Conservation (phyloP, 495 filamentous ascomycete species). For the Lichenothelia convexa region DNA sequence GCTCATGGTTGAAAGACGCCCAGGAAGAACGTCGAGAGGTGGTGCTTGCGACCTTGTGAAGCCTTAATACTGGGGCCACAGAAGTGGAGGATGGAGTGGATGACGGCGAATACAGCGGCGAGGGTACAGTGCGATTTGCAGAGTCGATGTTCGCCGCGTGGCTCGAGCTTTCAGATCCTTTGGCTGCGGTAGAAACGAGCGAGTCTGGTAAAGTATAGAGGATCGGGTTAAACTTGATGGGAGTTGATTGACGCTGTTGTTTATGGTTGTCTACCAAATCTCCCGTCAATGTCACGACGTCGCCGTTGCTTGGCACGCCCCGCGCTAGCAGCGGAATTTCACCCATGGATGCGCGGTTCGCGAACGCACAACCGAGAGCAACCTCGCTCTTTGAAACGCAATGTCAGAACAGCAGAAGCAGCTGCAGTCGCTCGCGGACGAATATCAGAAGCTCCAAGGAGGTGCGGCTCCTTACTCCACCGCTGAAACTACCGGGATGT, state of each 20-base stretch:
- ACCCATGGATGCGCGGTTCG: neutral
- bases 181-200: too few species aligned
- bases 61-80: too few species aligned
- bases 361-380: too few species aligned
- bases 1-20: conserved; percentile 80
- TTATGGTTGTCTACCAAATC: too few species aligned
- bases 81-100: neutral
- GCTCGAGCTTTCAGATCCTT: too few species aligned
- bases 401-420: conserved; percentile 41
- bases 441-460: conserved; percentile 71
- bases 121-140: neutral
- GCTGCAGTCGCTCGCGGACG: conserved; percentile 68
- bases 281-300: too few species aligned
- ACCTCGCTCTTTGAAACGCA: too few species aligned
- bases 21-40: neutral
- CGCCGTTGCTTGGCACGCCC: neutral
- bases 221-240: neutral
- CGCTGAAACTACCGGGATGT: neutral
- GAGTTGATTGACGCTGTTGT: too few species aligned
- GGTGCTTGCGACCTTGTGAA: neutral
- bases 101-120: neutral
- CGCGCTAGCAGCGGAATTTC: neutral
- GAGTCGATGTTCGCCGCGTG: neutral
- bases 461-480: conserved; percentile 26
- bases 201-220: too few species aligned